phyloP scores from a whole-genome alignment of 2,329 filamentous ascomycete genomes.

The Aschersonia sp. region DNA sequence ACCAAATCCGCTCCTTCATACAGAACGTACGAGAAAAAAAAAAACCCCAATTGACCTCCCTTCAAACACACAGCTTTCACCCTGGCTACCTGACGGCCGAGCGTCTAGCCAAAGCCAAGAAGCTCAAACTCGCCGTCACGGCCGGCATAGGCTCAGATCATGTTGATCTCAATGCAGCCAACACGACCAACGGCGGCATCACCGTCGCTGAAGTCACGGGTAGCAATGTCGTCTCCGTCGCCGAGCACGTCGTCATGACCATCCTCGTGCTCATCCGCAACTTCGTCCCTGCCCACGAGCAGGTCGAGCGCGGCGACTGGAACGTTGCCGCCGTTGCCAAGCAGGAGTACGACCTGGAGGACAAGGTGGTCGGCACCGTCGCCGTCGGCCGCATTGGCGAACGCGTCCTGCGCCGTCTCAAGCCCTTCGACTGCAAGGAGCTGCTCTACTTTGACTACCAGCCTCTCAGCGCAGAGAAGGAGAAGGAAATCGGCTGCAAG shows the following conservation, averaged over 20 bases:
- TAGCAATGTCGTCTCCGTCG: conserved; percentile 95
- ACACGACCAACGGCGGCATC: conserved; percentile 95
- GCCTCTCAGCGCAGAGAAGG: conserved; percentile 68
- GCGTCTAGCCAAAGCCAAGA: conserved; percentile 95
- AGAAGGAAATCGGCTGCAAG: conserved; percentile 91
- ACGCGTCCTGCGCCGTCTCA: conserved; percentile 89
- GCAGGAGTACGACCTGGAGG: conserved; percentile 96
- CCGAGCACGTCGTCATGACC: conserved; percentile 99
- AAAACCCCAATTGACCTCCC: neutral
- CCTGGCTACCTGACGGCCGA: conserved; percentile 94
- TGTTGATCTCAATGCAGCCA: conserved; percentile 91
- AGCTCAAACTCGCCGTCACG: conserved; percentile 92
- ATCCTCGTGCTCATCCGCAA: conserved; percentile 93
- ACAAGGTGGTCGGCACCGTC: conserved; percentile 95
- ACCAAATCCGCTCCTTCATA: neutral
- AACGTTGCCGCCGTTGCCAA: conserved; percentile 91
- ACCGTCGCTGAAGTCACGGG: conserved; percentile 97
- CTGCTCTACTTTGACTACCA: conserved; percentile 99
- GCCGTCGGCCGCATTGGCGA: conserved; percentile 96
- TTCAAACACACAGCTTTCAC: conserved; percentile 57
- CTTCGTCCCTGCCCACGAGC: conserved; percentile 95
- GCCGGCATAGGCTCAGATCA: conserved; percentile 98
- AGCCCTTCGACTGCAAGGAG: conserved; percentile 99
- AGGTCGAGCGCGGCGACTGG: conserved; percentile 82
- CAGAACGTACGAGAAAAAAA: neutral